Evolutionary conservation across 495 filamentous ascomycete genomes (phyloP).

Genomic region (Aspergillus sclerotioniger): DNA sequence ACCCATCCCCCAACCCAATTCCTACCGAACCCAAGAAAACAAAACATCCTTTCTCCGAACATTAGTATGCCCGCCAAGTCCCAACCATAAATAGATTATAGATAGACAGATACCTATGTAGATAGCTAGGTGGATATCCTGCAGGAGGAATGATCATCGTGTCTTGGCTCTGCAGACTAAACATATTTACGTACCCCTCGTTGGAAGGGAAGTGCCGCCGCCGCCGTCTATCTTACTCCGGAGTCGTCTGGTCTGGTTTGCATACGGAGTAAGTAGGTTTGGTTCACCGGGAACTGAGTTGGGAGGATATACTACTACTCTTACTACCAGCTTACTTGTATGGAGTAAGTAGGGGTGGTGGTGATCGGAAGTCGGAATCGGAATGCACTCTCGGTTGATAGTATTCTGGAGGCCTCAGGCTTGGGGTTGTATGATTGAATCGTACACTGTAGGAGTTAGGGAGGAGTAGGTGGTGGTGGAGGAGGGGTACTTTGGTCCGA

Average conservation of each 20-base stretch:
- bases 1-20: not conserved
- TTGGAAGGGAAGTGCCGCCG: not conserved
- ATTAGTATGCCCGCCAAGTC: not conserved
- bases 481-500: no score
- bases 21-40: not conserved
- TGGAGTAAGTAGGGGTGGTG: not conserved
- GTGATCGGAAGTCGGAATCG: no score
- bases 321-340: no score
- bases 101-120: not conserved
- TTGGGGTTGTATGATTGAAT: no score
- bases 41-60: not conserved
- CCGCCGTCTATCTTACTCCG: not conserved
- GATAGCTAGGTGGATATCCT: not conserved
- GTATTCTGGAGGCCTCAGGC: no score
- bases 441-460: no score
- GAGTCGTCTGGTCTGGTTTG: not conserved
- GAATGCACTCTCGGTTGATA: no score
- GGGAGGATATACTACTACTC: no score
- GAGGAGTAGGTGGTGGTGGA: no score
- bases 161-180: not conserved
- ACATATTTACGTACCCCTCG: not conserved
- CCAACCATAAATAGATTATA: not conserved
- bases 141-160: not conserved
- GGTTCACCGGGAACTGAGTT: not conserved
- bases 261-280: not conserved